Evolutionary conservation across 2,329 filamentous ascomycete genomes (phyloP), one percentile per base, ranked within the genome.

Genomic region (Claviceps citrina): DNA sequence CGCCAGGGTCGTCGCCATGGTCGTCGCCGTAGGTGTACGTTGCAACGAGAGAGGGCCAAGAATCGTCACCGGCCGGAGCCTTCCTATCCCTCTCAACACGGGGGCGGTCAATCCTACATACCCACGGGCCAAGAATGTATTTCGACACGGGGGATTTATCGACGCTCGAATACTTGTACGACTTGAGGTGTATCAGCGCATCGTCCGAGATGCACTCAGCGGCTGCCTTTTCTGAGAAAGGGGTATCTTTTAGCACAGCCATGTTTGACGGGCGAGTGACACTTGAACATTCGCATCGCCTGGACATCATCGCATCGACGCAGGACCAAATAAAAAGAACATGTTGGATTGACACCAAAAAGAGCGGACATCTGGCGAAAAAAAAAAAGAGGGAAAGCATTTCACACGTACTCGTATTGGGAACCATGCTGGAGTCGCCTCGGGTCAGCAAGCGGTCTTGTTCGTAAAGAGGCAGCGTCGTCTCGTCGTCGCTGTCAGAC

Each of bases 151-250:
- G 81, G 38, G 87, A 95, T 64, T 94, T 89, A 69, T 98, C 91
- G 61, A 98, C 86, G 54, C 82, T 84, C 51, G 86, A 93, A 64
- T 98, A 98, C 59, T 95, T 93, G 77, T 98, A 98, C 44, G 81
- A 79, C 63, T 86, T 91, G 52, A 98, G 78, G 59, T 95, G 87
- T 44, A 82, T 70, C 50, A 98, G 74, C 40, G 85, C 85, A 54
- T 96, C 86, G 53, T 94, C 85, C 22, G 87, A 93, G 50, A 96
- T 67, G 61, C 81, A 81, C 61, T 81, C 78, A 51, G 78, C 74
- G 42, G 66, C 71, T 39, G 77, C 76, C 60, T 64, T 54, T 43
- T 52, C 62, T 62, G 22, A 24, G n/a, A n/a, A n/a, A n/a, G n/a
- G n/a, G n/a, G n/a, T n/a, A n/a, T n/a, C n/a, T n/a, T n/a, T n/a